Evolutionary conservation across 1,139 yeast species (phyloP).

Genomic region (Kluyveromyces sp.): DNA sequence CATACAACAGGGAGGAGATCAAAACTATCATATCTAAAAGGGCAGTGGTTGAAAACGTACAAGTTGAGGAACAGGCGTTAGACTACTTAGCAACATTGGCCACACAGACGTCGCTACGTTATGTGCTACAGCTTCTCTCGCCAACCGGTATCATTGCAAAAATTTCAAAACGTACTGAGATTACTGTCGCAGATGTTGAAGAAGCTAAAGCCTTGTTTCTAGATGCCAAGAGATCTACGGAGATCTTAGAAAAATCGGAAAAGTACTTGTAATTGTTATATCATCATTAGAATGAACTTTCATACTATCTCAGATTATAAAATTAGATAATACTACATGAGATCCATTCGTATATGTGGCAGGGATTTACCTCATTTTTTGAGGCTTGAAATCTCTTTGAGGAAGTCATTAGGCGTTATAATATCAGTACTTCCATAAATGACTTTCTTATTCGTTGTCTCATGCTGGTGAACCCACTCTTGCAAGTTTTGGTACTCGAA

Average conservation of each 20-base stretch:
- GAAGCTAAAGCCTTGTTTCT: conserved; percentile 82
- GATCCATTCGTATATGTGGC: conserved; percentile 14
- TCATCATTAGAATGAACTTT: not conserved
- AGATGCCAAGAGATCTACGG: conserved; percentile 82
- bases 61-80: conserved; percentile 59
- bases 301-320: conserved; percentile 2
- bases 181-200: conserved; percentile 65
- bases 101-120: conserved; percentile 71
- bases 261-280: conserved; percentile 25
- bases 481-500: conserved; percentile 88
- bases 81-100: conserved; percentile 69
- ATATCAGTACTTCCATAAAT: conserved; percentile 86
- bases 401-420: conserved; percentile 67
- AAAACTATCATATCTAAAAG: conserved; percentile 76
- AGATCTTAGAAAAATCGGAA: conserved; percentile 48
- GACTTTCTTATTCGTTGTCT: conserved; percentile 40
- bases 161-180: conserved; percentile 65
- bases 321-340: conserved; percentile 34
- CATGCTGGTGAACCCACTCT: conserved; percentile 62
- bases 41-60: conserved; percentile 65
- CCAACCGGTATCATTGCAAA: conserved; percentile 84
- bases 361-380: conserved; percentile 1
- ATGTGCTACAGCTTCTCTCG: conserved; percentile 81
- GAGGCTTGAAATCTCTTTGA: conserved; percentile 54
- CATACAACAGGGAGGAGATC: conserved; percentile 79